Evolutionary conservation across 2,329 filamentous ascomycete genomes (phyloP).

Genomic region (Aspergillus jensenii): DNA sequence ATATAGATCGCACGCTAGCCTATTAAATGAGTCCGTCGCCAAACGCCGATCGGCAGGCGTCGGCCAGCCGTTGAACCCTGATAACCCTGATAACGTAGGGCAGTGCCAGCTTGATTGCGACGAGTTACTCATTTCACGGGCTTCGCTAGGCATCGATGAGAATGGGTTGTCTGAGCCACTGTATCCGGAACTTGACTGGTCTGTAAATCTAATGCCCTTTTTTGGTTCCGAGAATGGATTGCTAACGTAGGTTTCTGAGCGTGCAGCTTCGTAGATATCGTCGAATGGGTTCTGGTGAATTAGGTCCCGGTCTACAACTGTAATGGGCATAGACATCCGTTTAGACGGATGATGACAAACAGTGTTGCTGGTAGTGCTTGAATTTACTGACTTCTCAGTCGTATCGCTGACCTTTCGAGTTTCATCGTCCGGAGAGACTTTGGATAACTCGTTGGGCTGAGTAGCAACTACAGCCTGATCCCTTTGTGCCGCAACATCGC

Average conservation of each 20-base stretch:
- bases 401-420: conserved; percentile 34
- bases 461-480: neutral
- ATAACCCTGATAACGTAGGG: conserved; percentile 22
- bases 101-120: conserved; percentile 22
- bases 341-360: conserved; percentile 36
- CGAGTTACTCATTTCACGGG: conserved; percentile 17
- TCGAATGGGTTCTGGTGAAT: conserved; percentile 17
- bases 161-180: conserved; percentile 10
- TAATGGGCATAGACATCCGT: conserved; percentile 23
- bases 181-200: conserved; percentile 15
- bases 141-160: neutral
- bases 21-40: conserved; percentile 32
- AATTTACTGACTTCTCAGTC: conserved; percentile 31
- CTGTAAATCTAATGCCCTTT: conserved; percentile 6
- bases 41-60: conserved; percentile 23
- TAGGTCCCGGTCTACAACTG: conserved; percentile 15
- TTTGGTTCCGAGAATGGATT: conserved; percentile 14
- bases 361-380: conserved; percentile 33
- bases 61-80: conserved; percentile 21
- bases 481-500: neutral
- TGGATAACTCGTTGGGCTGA: neutral
- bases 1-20: conserved; percentile 23
- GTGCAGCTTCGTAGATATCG: conserved; percentile 12
- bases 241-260: conserved; percentile 12
- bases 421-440: conserved; percentile 2